These are phyloP conservation scores for Penicillium italicum DNA, from an alignment of 2,329 filamentous ascomycete species.

Conservation along the genomic window DNA sequence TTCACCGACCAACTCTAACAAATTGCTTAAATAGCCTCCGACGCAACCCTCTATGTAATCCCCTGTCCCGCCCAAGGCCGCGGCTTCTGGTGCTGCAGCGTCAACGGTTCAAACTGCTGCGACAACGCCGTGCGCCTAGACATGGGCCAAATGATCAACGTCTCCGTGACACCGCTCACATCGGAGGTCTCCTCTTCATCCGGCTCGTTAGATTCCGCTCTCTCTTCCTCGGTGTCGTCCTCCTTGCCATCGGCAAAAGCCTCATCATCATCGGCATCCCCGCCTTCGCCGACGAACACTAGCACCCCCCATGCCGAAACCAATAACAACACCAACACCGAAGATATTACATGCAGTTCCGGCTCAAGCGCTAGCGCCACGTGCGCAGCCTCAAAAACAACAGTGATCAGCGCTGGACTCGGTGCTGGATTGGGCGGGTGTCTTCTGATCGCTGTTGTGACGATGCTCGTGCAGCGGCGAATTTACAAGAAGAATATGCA, in stretches of 20 bases:
- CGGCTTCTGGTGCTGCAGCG: background rate
- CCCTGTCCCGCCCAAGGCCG: background rate
- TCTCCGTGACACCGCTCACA: background rate
- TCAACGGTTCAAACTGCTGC: background rate
- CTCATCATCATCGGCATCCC: background rate
- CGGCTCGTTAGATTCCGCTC: background rate
- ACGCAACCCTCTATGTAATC: background rate
- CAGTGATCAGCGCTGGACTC: background rate
- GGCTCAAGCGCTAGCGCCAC: background rate
- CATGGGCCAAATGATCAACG: background rate
- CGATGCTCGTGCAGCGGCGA: background rate
- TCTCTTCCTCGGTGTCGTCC: background rate
- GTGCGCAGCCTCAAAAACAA: background rate
- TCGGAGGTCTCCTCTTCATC: background rate
- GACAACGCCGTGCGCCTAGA: background rate
- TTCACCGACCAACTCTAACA: background rate
- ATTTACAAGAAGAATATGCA: background rate
- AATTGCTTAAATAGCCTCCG: background rate
- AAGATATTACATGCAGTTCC: background rate
- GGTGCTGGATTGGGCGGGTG: background rate
- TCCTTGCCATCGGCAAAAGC: background rate
- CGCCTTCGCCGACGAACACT: background rate
- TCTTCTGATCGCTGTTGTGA: background rate
- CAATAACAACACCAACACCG: background rate
- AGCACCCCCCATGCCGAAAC: background rate